phyloP scores from a whole-genome alignment of 345 rosid species.

The Eucalyptus brandiana region DNA sequence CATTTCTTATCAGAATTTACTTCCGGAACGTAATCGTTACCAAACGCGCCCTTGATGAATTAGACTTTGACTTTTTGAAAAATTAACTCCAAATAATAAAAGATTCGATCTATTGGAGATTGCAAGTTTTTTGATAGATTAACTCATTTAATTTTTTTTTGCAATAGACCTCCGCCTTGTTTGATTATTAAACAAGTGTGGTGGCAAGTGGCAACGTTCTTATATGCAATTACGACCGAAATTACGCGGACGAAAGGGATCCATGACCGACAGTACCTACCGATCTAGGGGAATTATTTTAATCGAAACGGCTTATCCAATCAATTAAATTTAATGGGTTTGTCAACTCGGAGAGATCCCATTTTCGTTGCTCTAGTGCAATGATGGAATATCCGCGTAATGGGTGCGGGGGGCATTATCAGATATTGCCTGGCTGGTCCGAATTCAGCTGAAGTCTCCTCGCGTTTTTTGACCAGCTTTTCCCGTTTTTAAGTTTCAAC shows the following conservation, averaged over 20 bases:
- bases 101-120: neutral
- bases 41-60: too few relatives aligned
- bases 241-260: neutral
- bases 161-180: neutral
- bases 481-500: neutral
- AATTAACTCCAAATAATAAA: neutral
- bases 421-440: neutral
- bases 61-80: neutral
- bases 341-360: neutral
- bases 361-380: neutral
- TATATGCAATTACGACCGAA: neutral
- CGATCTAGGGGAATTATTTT: neutral
- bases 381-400: neutral
- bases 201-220: neutral
- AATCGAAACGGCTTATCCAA: neutral
- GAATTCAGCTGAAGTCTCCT: neutral
- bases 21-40: too few relatives aligned
- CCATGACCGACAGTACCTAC: neutral
- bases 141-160: neutral
- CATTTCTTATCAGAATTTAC: too few relatives aligned
- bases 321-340: neutral
- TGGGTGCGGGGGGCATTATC: neutral
- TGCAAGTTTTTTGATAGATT: neutral
- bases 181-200: neutral
- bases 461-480: too few relatives aligned